Percentiles rank a stretch among this genome's conserved stretches.
Evolutionary conservation across 768 basidiomycete genomes (phyloP).

Genomic region (Asterophora lycoperdoides): DNA sequence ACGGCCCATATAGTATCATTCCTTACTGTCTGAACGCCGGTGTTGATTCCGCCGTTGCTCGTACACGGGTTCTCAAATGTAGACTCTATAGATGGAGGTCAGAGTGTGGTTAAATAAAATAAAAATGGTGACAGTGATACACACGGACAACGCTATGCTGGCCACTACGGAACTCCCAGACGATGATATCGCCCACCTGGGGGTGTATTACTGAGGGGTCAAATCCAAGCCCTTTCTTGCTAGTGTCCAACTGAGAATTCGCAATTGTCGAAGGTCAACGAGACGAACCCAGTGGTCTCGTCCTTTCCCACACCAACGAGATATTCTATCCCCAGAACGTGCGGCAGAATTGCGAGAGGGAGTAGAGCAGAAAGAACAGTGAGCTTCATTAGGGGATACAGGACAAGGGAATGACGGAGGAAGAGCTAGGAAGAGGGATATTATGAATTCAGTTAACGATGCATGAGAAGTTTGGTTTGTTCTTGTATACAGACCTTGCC

Average conservation of each 20-base stretch:
- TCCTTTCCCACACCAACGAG: conserved; percentile 38
- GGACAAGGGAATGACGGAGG: too few relatives aligned
- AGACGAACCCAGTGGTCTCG: conserved; percentile 36
- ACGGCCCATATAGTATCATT: not conserved
- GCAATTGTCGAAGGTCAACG: not conserved
- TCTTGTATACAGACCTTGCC: too few relatives aligned
- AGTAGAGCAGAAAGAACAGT: conserved; percentile 11
- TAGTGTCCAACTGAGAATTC: conserved; percentile 8
- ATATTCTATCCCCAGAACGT: conserved; percentile 27
- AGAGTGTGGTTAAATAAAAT: not conserved
- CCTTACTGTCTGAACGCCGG: conserved; percentile 32
- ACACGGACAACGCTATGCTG: conserved; percentile 36
- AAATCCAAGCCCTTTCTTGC: conserved; percentile 38
- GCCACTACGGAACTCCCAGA: conserved; percentile 37
- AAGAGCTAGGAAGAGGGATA: too few relatives aligned
- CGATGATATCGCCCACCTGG: conserved; percentile 29
- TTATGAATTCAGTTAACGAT: too few relatives aligned
- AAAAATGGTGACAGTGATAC: conserved; percentile 13
- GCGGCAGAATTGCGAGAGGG: conserved; percentile 16
- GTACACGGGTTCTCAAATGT: conserved; percentile 35
- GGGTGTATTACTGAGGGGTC: conserved; percentile 38
- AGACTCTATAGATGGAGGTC: conserved; percentile 25
- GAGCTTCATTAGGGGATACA: conserved; percentile 11
- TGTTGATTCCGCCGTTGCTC: conserved; percentile 29
- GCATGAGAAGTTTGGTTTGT: too few relatives aligned